These are phyloP conservation scores for Kitagawia praeruptora DNA, from an alignment of 129 eudicot genomes.

Conservation along the genomic window DNA sequence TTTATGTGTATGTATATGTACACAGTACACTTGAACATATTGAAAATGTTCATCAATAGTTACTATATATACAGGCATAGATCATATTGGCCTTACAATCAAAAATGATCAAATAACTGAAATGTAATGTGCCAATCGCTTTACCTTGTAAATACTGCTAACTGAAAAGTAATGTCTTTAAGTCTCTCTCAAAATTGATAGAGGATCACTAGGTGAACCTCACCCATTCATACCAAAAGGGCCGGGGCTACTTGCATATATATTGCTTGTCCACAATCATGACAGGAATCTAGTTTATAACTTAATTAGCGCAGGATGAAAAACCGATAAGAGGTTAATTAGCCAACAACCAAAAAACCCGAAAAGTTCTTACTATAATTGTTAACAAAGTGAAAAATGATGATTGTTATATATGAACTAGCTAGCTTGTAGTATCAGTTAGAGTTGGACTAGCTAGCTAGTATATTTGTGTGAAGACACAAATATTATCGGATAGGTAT, in stretches of 20 bases:
- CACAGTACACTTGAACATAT: not conserved
- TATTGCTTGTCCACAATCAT: not conserved
- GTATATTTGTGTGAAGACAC: not conserved
- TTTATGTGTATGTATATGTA: not conserved
- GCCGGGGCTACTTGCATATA: not conserved
- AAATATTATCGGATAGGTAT: no score
- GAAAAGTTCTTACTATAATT: not conserved
- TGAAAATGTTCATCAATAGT: not conserved
- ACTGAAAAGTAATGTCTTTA: slow-evolving; percentile 7
- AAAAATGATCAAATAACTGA: not conserved
- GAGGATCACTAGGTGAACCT: not conserved
- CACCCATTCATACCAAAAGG: not conserved
- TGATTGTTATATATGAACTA: not conserved
- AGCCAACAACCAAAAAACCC: not conserved
- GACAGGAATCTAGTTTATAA: not conserved
- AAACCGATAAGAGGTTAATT: not conserved
- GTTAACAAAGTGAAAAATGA: not conserved
- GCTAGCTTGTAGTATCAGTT: not conserved
- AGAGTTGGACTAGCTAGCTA: not conserved
- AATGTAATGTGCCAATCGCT: not conserved
- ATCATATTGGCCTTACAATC: not conserved
- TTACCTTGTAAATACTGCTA: not conserved
- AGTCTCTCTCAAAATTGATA: not conserved
- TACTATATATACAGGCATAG: not conserved
- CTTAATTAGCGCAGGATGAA: not conserved